Evolutionary conservation across 129 eudicot species (phyloP), one percentile per base, ranked within the genome.

Genomic region (Deinandra increscens): DNA sequence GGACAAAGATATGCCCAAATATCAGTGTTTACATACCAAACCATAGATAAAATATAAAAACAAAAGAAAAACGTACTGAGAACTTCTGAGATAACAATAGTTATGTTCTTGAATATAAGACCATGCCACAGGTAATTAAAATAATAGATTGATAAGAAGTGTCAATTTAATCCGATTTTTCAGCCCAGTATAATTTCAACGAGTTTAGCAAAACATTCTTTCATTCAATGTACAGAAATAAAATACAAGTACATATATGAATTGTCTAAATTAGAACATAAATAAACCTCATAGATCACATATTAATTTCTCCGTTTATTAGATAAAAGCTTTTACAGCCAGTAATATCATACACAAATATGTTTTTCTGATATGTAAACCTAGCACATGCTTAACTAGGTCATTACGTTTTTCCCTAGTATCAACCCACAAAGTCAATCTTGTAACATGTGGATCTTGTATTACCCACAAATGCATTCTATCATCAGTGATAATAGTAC

Each of bases 11-110:
- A 45, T 66, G 33, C 76, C 75, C 41, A 59, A 67, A 46, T 55
- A 61, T 76, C 55, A 75, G 60, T 67, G 56, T n/a, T 58, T 29
- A 31, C 64, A 58, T 58, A 31, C 68, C 68, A 67, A 19, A 45
- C 7, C 15, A 68, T 19, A 22, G 22, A 58, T 29, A 38, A 75
- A 59, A 36, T 0, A 50, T 5, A 34, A n/a, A 12, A 59, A 20
- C 50, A 43, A 9, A 3, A 18, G 41, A 69, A 51, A 36, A 19
- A 33, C 58, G 44, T 23, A 26, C 9, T 26, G 39, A 14, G 18
- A 66, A 66, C 71, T 45, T 45, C 12, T 66, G 51, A 26, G 44
- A 13, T 20, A 51, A 19, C 7, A 7, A 48, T 68, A 48, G 11
- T 31, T 60, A 15, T 60, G 22, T 60, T 60, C 66, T 60, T 36